Base-by-base conservation (phyloP, 2,329 filamentous ascomycete genomes). In the Lachnellula suecica region DNA sequence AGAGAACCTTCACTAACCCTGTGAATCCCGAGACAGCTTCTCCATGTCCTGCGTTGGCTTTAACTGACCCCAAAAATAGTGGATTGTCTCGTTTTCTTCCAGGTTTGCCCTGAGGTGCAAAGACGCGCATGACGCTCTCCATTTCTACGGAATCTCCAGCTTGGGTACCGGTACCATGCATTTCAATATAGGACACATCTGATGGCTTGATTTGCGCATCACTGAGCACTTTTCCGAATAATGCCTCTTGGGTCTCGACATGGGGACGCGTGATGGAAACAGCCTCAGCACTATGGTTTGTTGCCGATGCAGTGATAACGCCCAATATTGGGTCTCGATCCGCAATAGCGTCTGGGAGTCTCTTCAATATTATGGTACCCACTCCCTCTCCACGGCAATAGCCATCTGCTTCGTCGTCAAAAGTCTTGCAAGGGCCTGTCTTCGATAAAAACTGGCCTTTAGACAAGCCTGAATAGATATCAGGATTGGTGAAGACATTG, bases 141-240 rank as follows among this genome's bases (percentile, higher is more conserved):
- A 92, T 91, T 67, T 95, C 91, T 5, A 83, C 87, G 10, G 83
- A 84, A 63, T 94, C 89, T 57, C 88, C 90, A 34, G 87, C 89
- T 67, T 92, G 88, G 0, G 89, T 95, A 34, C 90, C 90, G 3
- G 90, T 95, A 17, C 88, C 90, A 68, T 95, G 89, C 84, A 93
- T 90, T 70, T 94, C 90, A 10, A 94, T 83, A 64, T 91, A 93
- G 70, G 84, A 84, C 46, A 94, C 79, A 56, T 91, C 87, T 44
- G 83, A 78, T 1, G 89, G 87, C 63, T 91, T 84, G 19, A 92
- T 79, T 53, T 86, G 85, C 35, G 87, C 85, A 34, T 87, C 81
- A 47, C 85, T 80, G 1, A 93, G 75, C 17, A 93, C 83, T 40
- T 82, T 77, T 49, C 80, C 79, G 61, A 86, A 91, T 11, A 92